Base-by-base conservation (phyloP, 768 basidiomycete species). In the Fomitopsis pulvina region DNA sequence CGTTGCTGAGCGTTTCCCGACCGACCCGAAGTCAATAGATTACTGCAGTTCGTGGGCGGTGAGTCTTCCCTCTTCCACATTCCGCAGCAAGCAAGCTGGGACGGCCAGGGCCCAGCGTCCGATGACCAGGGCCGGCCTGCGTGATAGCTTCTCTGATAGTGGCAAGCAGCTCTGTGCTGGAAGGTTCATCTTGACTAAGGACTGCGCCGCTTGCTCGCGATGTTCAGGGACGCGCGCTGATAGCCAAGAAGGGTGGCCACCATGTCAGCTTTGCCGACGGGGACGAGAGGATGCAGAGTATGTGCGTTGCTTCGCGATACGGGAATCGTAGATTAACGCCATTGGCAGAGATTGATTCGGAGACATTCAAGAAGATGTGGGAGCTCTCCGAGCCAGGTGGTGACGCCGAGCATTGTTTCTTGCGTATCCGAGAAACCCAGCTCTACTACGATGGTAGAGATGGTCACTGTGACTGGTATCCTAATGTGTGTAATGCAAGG, bases 221-320 rank as follows among this genome's bases (percentile, higher is more conserved):
- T n/a, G n/a, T n/a, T n/a, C n/a, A n/a, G n/a, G n/a, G n/a, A n/a
- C n/a, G n/a, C n/a, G n/a, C n/a, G n/a, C n/a, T n/a, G n/a, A n/a
- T n/a, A n/a, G n/a, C n/a, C n/a, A n/a, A n/a, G n/a, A n/a, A 92
- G 88, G 89, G 88, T 29, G 89, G 86, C 7, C 87, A 91, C 54
- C 85, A 89, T 71, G 80, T 90, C 42, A 80, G 78, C 41, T 73
- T 73, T 14, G 76, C 77, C 2, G 70, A 68, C 10, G 70, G 73
- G 11, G 78, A 83, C 51, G 66, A 63, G 2, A 67, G 69, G n/a
- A 77, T 81, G 57, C 78, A 78, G 58, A 70, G 87, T 85, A 45
- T 52, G 70, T 61, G n/a, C 21, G 32, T 4, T 29, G 6, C 25
- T 37, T 1, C 5, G 42, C 14, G 20, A 1, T 32, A 16, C 24